Conservation (phyloP, 2,329 filamentous ascomycete species). For the Nigrospora sphaerica region DNA sequence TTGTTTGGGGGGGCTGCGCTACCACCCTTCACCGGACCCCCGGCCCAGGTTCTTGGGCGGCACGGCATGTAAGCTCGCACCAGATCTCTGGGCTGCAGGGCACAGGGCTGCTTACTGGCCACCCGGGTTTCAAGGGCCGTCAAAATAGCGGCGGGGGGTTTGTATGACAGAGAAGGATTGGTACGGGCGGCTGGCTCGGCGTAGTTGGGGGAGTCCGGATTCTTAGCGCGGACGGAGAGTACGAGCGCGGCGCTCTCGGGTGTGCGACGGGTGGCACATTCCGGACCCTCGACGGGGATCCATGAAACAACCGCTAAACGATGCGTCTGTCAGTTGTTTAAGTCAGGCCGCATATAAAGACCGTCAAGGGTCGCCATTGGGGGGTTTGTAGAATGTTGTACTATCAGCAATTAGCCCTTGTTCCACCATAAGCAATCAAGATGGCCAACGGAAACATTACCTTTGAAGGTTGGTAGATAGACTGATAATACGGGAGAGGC, state of each 20-base stretch:
- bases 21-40: too few relatives aligned
- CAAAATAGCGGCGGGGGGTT: too few relatives aligned
- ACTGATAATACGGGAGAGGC: not conserved
- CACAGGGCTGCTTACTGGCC: too few relatives aligned
- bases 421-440: not conserved
- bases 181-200: too few relatives aligned
- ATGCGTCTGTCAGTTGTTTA: not conserved
- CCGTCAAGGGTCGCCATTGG: not conserved
- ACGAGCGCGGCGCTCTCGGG: not conserved
- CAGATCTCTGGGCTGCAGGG: too few relatives aligned
- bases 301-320: not conserved
- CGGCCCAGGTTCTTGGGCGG: too few relatives aligned
- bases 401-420: not conserved
- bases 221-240: not conserved
- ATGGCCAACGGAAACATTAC: constrained; percentile 7
- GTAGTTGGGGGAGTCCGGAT: not conserved
- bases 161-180: too few relatives aligned
- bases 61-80: too few relatives aligned
- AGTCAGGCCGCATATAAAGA: not conserved
- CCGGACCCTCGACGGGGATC: not conserved
- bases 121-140: too few relatives aligned
- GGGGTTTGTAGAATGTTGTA: not conserved
- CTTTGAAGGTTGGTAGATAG: not conserved
- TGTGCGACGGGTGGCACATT: not conserved
- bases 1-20: too few relatives aligned